phyloP scores from a whole-genome alignment of 2,329 filamentous ascomycete genomes.

The Alternaria gansuensis region DNA sequence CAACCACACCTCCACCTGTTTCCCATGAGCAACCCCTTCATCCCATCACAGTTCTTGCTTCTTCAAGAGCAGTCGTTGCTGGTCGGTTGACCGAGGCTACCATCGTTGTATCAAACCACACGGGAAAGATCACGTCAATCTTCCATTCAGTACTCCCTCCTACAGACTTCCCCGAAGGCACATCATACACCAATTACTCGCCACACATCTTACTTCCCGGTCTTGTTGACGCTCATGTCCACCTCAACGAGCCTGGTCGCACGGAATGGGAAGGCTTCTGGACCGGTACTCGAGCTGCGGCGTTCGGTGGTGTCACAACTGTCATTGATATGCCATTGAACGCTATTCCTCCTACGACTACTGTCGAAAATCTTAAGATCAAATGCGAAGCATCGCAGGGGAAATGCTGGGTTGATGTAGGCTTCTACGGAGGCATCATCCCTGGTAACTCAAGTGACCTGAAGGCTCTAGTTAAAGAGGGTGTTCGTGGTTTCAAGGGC shows the following conservation, averaged over 20 bases:
- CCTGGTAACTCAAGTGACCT: constrained; percentile 86
- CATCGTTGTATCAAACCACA: constrained; percentile 76
- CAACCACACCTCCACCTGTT: constrained; percentile 44
- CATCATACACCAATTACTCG: constrained; percentile 82
- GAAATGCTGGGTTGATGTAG: constrained; percentile 98
- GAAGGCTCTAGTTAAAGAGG: constrained; percentile 79
- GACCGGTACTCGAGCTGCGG: constrained; percentile 91
- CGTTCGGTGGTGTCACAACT: constrained; percentile 94
- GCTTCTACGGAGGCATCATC: constrained; percentile 94
- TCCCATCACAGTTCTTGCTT: constrained; percentile 79
- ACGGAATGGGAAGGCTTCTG: constrained; percentile 99
- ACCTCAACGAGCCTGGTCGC: constrained; percentile 94
- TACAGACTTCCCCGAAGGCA: constrained; percentile 75
- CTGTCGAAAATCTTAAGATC: constrained; percentile 79
- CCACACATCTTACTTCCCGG: constrained; percentile 87
- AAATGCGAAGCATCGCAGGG: constrained; percentile 85
- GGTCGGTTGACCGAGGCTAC: constrained; percentile 82
- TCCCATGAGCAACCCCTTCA: constrained; percentile 43
- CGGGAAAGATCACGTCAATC: constrained; percentile 85
- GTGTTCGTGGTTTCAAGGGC: constrained; percentile 95
- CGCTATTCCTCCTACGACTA: constrained; percentile 95
- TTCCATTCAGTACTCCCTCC: constrained; percentile 76
- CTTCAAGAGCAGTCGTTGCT: constrained; percentile 81
- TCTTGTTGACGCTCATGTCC: constrained; percentile 94
- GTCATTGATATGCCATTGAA: constrained; percentile 98